Conservation (phyloP, 192 early-diverging fungal species). For the Spinellus fusiger region DNA sequence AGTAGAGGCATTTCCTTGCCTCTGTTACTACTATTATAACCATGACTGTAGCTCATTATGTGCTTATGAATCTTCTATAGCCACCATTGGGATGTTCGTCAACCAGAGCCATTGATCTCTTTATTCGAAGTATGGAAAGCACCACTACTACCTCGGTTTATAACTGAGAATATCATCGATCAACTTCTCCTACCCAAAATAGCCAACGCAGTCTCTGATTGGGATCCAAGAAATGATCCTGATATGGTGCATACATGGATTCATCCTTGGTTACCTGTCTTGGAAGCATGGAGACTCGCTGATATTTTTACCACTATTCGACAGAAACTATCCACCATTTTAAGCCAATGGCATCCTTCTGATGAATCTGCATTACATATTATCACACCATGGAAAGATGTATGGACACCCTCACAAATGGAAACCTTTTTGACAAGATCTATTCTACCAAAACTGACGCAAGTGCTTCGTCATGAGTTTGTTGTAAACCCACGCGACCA, state of each 20-base stretch:
- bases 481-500: constrained; percentile 69
- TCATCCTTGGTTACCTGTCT: constrained; percentile 74
- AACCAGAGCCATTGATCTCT: constrained; percentile 60
- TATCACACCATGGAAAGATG: constrained; percentile 60
- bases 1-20: neutral
- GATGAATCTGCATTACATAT: constrained; percentile 46
- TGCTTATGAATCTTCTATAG: constrained; percentile 25
- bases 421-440: constrained; percentile 52
- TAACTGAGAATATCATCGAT: constrained; percentile 67
- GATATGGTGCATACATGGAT: constrained; percentile 70
- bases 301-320: constrained; percentile 51
- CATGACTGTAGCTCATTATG: neutral
- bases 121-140: constrained; percentile 69
- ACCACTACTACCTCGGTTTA: constrained; percentile 64
- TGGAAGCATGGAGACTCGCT: constrained; percentile 43
- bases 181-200: constrained; percentile 83
- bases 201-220: constrained; percentile 48
- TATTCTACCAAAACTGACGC: constrained; percentile 67
- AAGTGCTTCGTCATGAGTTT: constrained; percentile 55
- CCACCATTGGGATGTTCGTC: constrained; percentile 64
- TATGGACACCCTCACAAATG: constrained; percentile 46
- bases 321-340: constrained; percentile 48
- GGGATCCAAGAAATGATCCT: constrained; percentile 51
- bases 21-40: neutral
- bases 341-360: constrained; percentile 61